Evolutionary conservation across 805 yeast genomes (phyloP).

Genomic region (Scheffersomyces amazonensis): DNA sequence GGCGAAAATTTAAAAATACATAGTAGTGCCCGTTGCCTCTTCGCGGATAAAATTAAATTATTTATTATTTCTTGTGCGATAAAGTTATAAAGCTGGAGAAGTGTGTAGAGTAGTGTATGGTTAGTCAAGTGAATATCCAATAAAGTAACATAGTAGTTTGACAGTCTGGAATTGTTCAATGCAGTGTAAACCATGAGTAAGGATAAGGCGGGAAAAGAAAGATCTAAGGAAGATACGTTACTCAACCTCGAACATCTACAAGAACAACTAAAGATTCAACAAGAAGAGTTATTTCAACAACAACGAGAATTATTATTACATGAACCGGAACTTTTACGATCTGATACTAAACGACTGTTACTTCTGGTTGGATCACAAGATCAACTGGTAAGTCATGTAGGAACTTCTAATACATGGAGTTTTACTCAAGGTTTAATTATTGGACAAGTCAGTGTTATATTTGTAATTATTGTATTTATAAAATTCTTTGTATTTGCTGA

Average conservation of each 20-base stretch:
- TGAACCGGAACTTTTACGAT: constrained; percentile 5
- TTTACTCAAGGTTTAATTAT: constrained; percentile 73
- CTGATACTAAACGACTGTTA: background rate
- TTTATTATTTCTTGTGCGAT: too few relatives aligned
- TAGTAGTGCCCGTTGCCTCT: too few relatives aligned
- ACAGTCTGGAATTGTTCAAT: too few relatives aligned
- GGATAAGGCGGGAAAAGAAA: too few relatives aligned
- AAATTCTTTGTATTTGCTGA: constrained; percentile 79
- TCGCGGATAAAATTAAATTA: too few relatives aligned
- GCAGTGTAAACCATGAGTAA: too few relatives aligned
- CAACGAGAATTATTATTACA: constrained; percentile 20
- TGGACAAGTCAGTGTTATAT: constrained; percentile 71
- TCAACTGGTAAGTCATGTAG: background rate
- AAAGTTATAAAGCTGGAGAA: too few relatives aligned
- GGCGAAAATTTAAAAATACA: too few relatives aligned
- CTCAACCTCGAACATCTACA: constrained; percentile 16
- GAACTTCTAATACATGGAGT: constrained; percentile 43
- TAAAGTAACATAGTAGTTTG: too few relatives aligned
- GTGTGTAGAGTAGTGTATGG: too few relatives aligned
- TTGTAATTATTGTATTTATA: constrained; percentile 60
- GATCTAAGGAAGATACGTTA: constrained; percentile 1
- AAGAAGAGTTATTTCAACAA: constrained; percentile 25
- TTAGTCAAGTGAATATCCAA: too few relatives aligned
- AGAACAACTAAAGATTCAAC: constrained; percentile 25
- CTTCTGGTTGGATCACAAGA: background rate